Evolutionary conservation across 2,329 filamentous ascomycete genomes (phyloP), one percentile per base, ranked within the genome.

Genomic region (Penicillium paneum): DNA sequence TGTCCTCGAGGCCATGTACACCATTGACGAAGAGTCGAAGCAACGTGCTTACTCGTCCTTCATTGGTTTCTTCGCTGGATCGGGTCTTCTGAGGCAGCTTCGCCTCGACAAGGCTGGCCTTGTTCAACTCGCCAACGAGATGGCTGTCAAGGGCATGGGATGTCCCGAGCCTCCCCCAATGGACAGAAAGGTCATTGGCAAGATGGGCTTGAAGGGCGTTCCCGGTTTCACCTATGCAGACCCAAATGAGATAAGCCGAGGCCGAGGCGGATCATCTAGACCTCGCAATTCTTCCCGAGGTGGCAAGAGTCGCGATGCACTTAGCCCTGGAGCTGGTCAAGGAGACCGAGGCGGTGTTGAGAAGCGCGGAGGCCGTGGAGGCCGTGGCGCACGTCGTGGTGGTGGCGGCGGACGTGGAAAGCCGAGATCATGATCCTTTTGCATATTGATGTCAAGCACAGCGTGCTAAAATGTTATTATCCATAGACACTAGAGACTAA

Each of bases 171-270:
- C 69, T 29, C 73, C 73, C 1, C 58, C 64, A 8, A 67, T 75
- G 67, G 69, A 74, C 31, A 74, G 69, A 56, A 70, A 65, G 57
- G 63, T 69, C 28, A 53, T 74, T 48, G 69, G 67, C 42, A 75
- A 74, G 58, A 75, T 75, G 73, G 73, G 72, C 0, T 43, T 74
- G 50, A 74, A 74, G 60, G 67, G 67, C 44, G 66, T 73, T 26
- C 66, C 67, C n/a, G 72, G 71, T 8, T 64, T 74, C 48, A 69
- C 65, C 43, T 71, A 66, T 48, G 67, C 56, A 1, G 60, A 39
- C 42, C 61, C 60, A n/a, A 52, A 42, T 47, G 61, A 63, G 8
- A 32, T 56, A 15, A 45, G 12, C 12, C 58, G 19, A 41, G 39
- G 29, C 15, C 58, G 19, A 41, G 39, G 29, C 15, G 49, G 54